These are phyloP conservation scores for Starmerella etchellsii DNA, from an alignment of 805 yeast species.

Conservation along the genomic window DNA sequence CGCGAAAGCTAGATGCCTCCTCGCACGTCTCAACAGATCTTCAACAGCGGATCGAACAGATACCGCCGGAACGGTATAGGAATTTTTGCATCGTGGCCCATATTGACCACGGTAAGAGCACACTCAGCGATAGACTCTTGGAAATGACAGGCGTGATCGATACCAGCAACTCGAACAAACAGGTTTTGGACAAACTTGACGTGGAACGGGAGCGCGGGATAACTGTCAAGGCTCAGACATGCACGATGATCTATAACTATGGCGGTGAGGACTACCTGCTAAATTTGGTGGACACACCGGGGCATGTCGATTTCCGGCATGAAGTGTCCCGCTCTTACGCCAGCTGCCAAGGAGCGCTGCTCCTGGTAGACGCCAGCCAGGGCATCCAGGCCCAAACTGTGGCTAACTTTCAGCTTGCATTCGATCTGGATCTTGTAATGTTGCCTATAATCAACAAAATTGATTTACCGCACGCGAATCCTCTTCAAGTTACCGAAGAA, in stretches of 20 bases:
- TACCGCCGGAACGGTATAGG: conserved; percentile 72
- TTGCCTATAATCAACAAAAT: conserved; percentile 87
- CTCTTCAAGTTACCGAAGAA: conserved; percentile 67
- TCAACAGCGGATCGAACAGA: conserved; percentile 37
- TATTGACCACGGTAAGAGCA: conserved; percentile 70
- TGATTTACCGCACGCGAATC: conserved; percentile 78
- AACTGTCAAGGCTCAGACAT: conserved; percentile 94
- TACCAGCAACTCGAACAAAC: conserved; percentile 54
- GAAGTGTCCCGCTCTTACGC: conserved; percentile 93
- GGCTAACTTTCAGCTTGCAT: conserved; percentile 89
- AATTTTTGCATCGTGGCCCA: conserved; percentile 95
- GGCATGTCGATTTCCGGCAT: conserved; percentile 90
- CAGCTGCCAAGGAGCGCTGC: conserved; percentile 85
- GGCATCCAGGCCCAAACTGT: conserved; percentile 98
- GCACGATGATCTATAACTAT: conserved; percentile 73
- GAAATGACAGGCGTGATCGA: conserved; percentile 83
- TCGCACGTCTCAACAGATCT: background rate
- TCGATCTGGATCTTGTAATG: conserved; percentile 65
- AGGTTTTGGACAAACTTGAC: conserved; percentile 80
- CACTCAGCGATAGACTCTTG: conserved; percentile 73
- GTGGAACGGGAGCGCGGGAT: conserved; percentile 95
- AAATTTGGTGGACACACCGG: conserved; percentile 93
- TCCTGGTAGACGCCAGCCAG: conserved; percentile 86
- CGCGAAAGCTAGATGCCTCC: no score
- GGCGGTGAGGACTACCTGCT: conserved; percentile 62